These are phyloP conservation scores for Bruguiera gymnorhiza DNA, from an alignment of 345 rosid species.

Conservation along the genomic window DNA sequence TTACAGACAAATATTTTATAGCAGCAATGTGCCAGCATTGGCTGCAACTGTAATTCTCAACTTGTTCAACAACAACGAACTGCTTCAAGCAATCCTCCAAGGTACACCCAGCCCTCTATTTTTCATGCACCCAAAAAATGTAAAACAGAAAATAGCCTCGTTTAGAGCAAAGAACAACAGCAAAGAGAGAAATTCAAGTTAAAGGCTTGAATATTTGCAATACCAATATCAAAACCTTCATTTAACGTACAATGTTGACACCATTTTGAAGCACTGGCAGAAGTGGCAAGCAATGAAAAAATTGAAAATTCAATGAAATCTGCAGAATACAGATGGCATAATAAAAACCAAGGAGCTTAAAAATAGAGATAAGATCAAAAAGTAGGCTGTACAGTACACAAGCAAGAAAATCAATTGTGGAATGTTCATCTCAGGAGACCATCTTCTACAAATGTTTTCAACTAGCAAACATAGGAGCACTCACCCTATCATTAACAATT, in stretches of 20 bases:
- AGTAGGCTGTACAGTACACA: not conserved
- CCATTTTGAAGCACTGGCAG: slow-evolving; percentile 48
- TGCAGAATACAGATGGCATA: slow-evolving; percentile 31
- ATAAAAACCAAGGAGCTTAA: slow-evolving; percentile 1
- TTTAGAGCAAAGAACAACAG: not conserved
- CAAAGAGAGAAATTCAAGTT: not conserved
- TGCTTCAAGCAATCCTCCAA: slow-evolving; percentile 70
- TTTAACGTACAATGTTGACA: slow-evolving; percentile 68
- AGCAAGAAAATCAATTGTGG: not conserved
- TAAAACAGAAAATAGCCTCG: not conserved
- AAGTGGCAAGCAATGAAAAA: slow-evolving; percentile 75
- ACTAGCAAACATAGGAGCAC: not conserved
- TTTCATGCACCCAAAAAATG: slow-evolving; percentile 10
- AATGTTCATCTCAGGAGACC: not conserved
- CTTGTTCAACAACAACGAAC: slow-evolving; percentile 52
- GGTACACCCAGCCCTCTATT: slow-evolving; percentile 55
- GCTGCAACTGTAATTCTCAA: slow-evolving; percentile 68
- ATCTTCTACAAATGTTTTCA: not conserved
- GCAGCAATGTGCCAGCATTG: slow-evolving; percentile 87
- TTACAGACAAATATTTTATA: slow-evolving; percentile 44
- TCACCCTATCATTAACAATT: not conserved
- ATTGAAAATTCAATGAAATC: slow-evolving; percentile 84
- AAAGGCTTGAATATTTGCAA: slow-evolving; percentile 9
- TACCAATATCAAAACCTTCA: slow-evolving; percentile 41
- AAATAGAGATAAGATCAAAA: not conserved